These are phyloP conservation scores for Camellia lanceoleosa DNA, from an alignment of 148 eudicot genomes.

Conservation along the genomic window DNA sequence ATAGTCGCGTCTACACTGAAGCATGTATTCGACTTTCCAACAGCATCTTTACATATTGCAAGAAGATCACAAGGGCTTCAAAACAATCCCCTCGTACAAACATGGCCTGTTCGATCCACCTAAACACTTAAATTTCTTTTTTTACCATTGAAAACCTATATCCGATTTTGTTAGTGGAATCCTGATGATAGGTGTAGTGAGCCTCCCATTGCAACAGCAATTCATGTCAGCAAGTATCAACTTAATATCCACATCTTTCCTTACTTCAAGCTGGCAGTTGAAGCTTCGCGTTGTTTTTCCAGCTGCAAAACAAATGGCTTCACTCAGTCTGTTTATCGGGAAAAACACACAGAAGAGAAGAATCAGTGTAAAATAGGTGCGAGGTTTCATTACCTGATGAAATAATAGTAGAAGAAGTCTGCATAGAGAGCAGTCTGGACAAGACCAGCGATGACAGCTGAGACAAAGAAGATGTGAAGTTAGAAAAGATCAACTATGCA, in stretches of 20 bases:
- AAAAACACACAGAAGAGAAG: not conserved
- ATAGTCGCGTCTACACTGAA: not conserved
- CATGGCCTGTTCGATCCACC: not conserved
- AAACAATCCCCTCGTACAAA: constrained; percentile 5
- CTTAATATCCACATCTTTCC: not conserved
- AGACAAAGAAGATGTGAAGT: constrained; percentile 6
- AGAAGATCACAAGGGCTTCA: not conserved
- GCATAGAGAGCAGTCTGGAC: constrained; percentile 82
- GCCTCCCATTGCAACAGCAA: not conserved
- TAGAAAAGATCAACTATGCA: not conserved
- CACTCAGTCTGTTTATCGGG: not conserved
- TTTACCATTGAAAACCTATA: not conserved
- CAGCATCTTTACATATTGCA: not conserved
- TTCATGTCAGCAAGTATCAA: not conserved
- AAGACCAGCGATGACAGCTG: constrained; percentile 71
- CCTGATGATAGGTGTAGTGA: not conserved
- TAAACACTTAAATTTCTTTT: not conserved
- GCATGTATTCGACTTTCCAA: not conserved
- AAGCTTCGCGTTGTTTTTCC: constrained; percentile 71
- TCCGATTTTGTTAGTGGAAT: not conserved
- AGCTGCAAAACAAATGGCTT: constrained; percentile 43
- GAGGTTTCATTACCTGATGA: constrained; percentile 45
- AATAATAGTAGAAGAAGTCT: constrained; percentile 87
- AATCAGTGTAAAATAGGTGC: not conserved
- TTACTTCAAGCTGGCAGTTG: constrained; percentile 61